phyloP scores from a whole-genome alignment of 305 asterid genomes.

The Withania somnifera region DNA sequence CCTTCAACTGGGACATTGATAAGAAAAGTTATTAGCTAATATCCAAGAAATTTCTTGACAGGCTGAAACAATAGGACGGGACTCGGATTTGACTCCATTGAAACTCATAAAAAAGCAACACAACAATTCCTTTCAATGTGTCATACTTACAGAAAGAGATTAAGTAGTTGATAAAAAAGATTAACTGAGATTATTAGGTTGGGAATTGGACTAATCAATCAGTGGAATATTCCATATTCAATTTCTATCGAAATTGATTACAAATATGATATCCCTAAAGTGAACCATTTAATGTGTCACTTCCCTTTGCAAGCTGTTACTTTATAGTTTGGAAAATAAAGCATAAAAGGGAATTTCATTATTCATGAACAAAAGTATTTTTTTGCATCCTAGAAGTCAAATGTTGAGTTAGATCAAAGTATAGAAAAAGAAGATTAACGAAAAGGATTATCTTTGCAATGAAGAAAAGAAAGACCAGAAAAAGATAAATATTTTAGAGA shows the following conservation, averaged over 20 bases:
- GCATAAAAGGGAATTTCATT: not conserved
- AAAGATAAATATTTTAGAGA: not conserved
- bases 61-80: not conserved
- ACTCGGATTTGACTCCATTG: not conserved
- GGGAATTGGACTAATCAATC: not conserved
- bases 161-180: not conserved
- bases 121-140: not conserved
- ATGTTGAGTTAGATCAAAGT: not conserved
- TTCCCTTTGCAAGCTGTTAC: too few species aligned
- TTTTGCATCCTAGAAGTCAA: not conserved
- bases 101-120: not conserved
- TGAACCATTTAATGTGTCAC: not conserved
- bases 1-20: constrained; percentile 57
- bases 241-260: not conserved
- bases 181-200: not conserved
- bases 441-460: not conserved
- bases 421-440: not conserved
- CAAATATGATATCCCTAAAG: not conserved
- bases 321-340: not conserved
- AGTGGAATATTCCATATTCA: not conserved
- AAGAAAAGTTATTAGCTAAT: not conserved
- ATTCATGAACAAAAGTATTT: not conserved
- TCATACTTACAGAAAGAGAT: not conserved
- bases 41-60: not conserved
- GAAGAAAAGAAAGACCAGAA: not conserved